Conservation (phyloP, 2,329 filamentous ascomycete species). For the Diaporthe velutina region DNA sequence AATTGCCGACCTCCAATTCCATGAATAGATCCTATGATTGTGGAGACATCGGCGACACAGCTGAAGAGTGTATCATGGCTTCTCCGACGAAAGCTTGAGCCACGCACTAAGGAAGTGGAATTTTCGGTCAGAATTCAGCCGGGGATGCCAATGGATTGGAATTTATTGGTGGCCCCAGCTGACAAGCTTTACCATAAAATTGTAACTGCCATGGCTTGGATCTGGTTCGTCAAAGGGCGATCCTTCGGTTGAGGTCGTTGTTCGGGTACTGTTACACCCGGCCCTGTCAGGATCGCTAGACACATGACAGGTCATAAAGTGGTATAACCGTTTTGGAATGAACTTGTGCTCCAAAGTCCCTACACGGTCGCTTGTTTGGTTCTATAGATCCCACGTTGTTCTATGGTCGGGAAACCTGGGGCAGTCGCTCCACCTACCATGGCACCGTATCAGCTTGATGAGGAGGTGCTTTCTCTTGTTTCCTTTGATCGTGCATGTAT, state of each 20-base stretch:
- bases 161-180: neutral
- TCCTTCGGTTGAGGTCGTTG: neutral
- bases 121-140: neutral
- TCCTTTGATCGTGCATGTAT: neutral
- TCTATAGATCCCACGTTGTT: too few species aligned
- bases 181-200: neutral
- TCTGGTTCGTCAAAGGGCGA: neutral
- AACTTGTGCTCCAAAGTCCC: neutral
- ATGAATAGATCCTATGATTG: neutral
- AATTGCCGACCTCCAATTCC: too few species aligned
- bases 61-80: neutral
- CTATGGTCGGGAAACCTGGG: neutral
- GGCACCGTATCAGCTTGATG: neutral
- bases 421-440: neutral
- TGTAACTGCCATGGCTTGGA: neutral
- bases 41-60: too few species aligned
- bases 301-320: neutral
- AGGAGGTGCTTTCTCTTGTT: too few species aligned
- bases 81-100: neutral
- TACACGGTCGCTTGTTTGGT: neutral
- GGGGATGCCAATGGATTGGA: neutral
- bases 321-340: neutral
- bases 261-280: neutral
- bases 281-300: neutral
- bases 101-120: neutral